A percentile compares a stretch with the other conserved stretches of the same genome.
phyloP scores from a whole-genome alignment of 2,329 filamentous ascomycete genomes.

The Corniculantispora saksenae region DNA sequence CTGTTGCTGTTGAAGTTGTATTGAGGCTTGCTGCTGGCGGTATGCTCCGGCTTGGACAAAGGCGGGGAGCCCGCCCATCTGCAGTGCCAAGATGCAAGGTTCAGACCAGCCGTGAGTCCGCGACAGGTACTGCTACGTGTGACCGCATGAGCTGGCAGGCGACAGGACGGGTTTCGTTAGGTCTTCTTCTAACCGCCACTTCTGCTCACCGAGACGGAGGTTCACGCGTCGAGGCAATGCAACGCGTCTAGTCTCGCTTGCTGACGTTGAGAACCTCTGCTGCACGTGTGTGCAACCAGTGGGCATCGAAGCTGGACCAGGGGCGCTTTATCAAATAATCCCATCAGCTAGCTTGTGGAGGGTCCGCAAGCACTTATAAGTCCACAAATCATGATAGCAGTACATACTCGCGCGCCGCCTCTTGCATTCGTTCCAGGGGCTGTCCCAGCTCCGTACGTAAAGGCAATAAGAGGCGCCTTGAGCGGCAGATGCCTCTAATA shows the following conservation, averaged over 20 bases:
- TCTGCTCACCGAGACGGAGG: background rate
- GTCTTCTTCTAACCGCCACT: background rate
- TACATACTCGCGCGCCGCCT: too few species aligned
- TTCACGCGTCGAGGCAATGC: background rate
- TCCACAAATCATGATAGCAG: too few species aligned
- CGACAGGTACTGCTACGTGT: background rate
- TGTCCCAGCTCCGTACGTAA: too few species aligned
- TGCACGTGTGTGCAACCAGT: slow-evolving; percentile 7
- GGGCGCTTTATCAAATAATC: too few species aligned
- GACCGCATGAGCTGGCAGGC: too few species aligned
- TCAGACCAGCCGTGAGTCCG: background rate
- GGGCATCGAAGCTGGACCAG: background rate
- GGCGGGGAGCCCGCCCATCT: background rate
- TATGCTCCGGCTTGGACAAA: slow-evolving; percentile 1
- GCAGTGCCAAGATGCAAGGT: background rate
- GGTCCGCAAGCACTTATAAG: background rate
- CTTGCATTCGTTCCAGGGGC: too few species aligned
- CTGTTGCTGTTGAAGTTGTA: background rate
- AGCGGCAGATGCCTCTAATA: background rate
- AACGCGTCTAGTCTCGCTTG: slow-evolving; percentile 2
- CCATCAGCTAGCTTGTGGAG: too few species aligned
- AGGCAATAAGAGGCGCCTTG: too few species aligned
- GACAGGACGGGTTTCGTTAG: too few species aligned
- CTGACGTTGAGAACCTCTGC: background rate
- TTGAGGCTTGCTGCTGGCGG: background rate